A percentile compares a stretch with the other conserved stretches of the same genome.
These are phyloP conservation scores for Schwanniomyces polymorphus DNA, from an alignment of 805 yeast genomes.

Conservation along the genomic window DNA sequence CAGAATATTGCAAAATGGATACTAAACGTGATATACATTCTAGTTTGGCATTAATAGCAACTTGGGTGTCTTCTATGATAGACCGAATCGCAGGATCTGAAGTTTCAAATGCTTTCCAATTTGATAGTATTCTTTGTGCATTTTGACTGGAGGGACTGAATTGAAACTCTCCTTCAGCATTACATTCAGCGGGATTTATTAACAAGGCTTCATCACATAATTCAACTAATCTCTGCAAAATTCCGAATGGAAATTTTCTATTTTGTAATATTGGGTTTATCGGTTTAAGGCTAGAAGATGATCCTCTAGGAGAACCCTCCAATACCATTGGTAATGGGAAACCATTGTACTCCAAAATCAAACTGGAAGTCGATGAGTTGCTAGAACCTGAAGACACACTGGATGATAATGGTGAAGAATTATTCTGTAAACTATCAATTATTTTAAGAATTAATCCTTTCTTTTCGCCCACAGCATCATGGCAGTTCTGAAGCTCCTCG, in stretches of 20 bases:
- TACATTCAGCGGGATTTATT: constrained; percentile 56
- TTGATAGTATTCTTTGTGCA: constrained; percentile 50
- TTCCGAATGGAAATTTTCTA: constrained; percentile 62
- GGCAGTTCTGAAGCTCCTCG: constrained; percentile 70
- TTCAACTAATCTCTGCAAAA: constrained; percentile 56
- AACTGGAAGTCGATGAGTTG: constrained; percentile 14
- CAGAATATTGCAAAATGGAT: constrained; percentile 71
- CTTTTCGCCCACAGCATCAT: constrained; percentile 78
- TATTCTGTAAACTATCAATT: constrained; percentile 33
- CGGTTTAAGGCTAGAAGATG: constrained; percentile 15
- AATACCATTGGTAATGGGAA: constrained; percentile 42
- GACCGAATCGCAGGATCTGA: constrained; percentile 65
- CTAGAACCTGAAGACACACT: constrained; percentile 11
- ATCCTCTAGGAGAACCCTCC: constrained; percentile 18
- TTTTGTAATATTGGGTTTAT: constrained; percentile 38
- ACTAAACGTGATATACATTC: constrained; percentile 70
- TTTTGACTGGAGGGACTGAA: constrained; percentile 62
- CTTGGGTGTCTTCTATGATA: constrained; percentile 67
- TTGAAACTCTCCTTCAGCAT: constrained; percentile 30
- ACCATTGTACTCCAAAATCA: constrained; percentile 56
- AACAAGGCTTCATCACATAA: constrained; percentile 73
- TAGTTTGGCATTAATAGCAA: constrained; percentile 60
- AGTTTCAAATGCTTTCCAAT: constrained; percentile 48
- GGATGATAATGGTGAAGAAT: constrained; percentile 8
- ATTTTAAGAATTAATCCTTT: constrained; percentile 48